Evolutionary conservation across 208 protist species (phyloP).

Genomic region (Leishmania gerbilli): DNA sequence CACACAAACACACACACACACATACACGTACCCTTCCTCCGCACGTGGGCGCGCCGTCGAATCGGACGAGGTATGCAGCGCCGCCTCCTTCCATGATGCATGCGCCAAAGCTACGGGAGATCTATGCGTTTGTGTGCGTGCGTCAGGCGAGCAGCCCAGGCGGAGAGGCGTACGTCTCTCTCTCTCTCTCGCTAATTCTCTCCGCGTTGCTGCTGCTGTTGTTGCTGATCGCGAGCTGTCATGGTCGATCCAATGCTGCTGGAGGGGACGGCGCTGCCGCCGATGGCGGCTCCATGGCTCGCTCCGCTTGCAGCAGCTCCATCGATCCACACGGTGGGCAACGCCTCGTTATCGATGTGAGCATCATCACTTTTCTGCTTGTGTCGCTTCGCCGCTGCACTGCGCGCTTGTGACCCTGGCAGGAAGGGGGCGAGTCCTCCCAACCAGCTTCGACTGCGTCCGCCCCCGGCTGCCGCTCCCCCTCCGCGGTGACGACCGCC

Average conservation of each 20-base stretch:
- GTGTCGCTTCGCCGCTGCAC: not conserved
- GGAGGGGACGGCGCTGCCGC: conserved; percentile 16
- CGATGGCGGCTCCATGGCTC: not conserved
- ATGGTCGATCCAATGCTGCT: conserved; percentile 14
- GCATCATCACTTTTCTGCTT: not conserved
- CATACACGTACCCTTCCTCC: not conserved
- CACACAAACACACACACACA: not conserved
- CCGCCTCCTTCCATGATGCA: not conserved
- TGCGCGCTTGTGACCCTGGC: conserved; percentile 4
- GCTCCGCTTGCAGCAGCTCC: not conserved
- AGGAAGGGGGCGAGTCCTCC: conserved; percentile 1
- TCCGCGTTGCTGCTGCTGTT: conserved; percentile 9
- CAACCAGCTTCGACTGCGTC: conserved; percentile 8
- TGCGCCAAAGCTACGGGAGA: not conserved
- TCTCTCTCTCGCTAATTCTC: not conserved
- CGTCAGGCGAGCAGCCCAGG: not conserved
- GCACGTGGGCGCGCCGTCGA: not conserved
- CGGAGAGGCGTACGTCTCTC: not conserved
- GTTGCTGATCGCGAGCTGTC: conserved; percentile 23
- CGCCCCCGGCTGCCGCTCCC: not conserved
- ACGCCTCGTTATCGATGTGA: not conserved
- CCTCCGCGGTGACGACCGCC: not conserved
- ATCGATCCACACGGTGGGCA: not conserved
- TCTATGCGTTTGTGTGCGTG: not conserved
- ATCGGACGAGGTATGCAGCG: not conserved